Evolutionary conservation across 129 eudicot genomes (phyloP).

Genomic region (Artemisia tridentata): DNA sequence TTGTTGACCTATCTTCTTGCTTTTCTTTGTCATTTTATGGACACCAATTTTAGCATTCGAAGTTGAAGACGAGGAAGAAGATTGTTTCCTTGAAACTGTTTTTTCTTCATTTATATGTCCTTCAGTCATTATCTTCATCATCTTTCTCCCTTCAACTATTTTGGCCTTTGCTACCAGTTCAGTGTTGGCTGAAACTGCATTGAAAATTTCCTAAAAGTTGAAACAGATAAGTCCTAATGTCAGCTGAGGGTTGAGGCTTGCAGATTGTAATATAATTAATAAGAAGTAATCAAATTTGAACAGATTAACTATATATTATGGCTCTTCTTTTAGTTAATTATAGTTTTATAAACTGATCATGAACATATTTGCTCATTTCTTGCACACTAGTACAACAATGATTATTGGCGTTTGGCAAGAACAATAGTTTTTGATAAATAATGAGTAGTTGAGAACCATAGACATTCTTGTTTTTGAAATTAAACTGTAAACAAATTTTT

Average conservation of each 20-base stretch:
- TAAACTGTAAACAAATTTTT: no score
- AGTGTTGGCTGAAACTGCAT: not conserved
- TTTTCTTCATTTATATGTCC: constrained; percentile 17
- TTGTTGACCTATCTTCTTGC: constrained; percentile 29
- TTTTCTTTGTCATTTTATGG: constrained; percentile 26
- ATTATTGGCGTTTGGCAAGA: no score
- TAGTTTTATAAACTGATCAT: no score
- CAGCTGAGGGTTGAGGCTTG: not conserved
- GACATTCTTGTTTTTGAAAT: no score
- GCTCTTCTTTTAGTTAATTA: no score
- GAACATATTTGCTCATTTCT: no score
- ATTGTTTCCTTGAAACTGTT: constrained; percentile 8
- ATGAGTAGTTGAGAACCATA: no score
- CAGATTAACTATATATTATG: no score
- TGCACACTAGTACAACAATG: no score
- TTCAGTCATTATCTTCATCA: constrained; percentile 21
- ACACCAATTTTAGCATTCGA: constrained; percentile 24
- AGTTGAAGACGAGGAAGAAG: constrained; percentile 27
- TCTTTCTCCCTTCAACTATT: constrained; percentile 37
- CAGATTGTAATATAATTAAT: no score
- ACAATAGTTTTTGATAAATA: no score
- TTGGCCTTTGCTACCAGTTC: constrained; percentile 19
- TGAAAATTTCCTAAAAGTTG: constrained; percentile 14
- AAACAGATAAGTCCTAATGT: not conserved
- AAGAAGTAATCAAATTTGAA: no score